Evolutionary conservation across 2,329 filamentous ascomycete genomes (phyloP), one percentile per base, ranked within the genome.

Genomic region (Madurella mycetomatis): DNA sequence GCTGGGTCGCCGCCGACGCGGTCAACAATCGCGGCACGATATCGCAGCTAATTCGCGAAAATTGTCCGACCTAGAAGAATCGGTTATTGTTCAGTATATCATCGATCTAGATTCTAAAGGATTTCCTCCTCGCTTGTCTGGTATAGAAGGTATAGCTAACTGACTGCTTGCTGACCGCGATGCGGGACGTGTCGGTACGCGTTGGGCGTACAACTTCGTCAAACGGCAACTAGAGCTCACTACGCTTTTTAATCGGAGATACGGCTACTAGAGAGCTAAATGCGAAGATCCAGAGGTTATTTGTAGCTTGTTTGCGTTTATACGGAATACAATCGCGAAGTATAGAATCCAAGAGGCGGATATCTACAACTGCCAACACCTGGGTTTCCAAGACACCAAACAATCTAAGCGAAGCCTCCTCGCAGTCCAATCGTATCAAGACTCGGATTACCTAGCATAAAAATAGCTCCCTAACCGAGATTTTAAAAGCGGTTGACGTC

Each of bases 151-250:
- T 43, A 43, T 43, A 9, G 41, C 41, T 5, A 43, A 43, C 41
- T 3, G 25, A 25, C 41, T 43, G 15, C 41, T 19, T 19, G 17
- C 8, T 5, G 41, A 43, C 25, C 12, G 18, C 41, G 16, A 43
- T 18, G 19, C 42, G 42, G 13, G 19, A 19, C 42, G 19, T 30
- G 11, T 44, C 42, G 42, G 42, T 25, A 44, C n/a, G 42, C 42
- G 30, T 56, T 69, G 54, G 64, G 60, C 61, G 17, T 45, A 11
- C 4, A 64, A 64, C 62, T 69, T 68, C 47, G 50, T 69, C n/a
- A 62, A 63, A 52, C 62, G 60, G 47, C 55, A 60, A 49, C 59
- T 55, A 57, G 59, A 63, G 49, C 62, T 66, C 13, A 45, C 47
- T 50, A 66, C 55, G 53, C 60, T 56, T 60, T 62, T 56, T 47